phyloP scores from a whole-genome alignment of 176 grass and related monocot genomes.

The Pontederia crassipes region DNA sequence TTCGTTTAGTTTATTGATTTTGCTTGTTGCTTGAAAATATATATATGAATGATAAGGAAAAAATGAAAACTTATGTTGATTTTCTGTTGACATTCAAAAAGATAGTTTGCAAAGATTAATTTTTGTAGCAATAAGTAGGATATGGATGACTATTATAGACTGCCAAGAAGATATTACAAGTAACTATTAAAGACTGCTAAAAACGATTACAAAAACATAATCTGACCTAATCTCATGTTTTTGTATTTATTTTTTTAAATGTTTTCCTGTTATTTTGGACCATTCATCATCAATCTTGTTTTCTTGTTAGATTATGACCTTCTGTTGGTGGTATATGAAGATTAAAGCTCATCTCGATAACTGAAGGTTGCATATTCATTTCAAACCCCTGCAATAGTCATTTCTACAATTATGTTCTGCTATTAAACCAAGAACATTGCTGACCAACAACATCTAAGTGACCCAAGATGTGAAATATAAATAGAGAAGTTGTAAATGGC shows the following conservation, averaged over 20 bases:
- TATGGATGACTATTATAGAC: no score
- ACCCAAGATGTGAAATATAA: no score
- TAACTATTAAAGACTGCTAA: background rate
- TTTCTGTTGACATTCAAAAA: no score
- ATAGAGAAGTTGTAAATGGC: no score
- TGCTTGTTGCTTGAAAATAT: no score
- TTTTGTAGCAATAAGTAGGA: background rate
- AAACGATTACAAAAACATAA: background rate
- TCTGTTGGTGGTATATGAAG: conserved; percentile 65
- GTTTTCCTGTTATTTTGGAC: conserved; percentile 59
- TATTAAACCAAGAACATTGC: background rate
- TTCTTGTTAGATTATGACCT: conserved; percentile 47
- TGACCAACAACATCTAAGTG: no score
- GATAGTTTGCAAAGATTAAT: no score
- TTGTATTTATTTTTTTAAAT: conserved; percentile 28
- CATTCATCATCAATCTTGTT: conserved; percentile 76
- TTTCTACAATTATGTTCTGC: background rate
- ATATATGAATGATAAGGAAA: no score
- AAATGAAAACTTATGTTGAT: no score
- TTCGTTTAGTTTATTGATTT: no score
- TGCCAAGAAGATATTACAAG: no score
- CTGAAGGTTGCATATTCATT: conserved; percentile 99
- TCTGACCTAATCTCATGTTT: conserved; percentile 74
- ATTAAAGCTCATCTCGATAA: conserved; percentile 91
- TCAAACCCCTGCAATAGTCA: conserved; percentile 59